Evolutionary conservation across 2,329 filamentous ascomycete genomes (phyloP).

Genomic region (Metarhizium brunneum): DNA sequence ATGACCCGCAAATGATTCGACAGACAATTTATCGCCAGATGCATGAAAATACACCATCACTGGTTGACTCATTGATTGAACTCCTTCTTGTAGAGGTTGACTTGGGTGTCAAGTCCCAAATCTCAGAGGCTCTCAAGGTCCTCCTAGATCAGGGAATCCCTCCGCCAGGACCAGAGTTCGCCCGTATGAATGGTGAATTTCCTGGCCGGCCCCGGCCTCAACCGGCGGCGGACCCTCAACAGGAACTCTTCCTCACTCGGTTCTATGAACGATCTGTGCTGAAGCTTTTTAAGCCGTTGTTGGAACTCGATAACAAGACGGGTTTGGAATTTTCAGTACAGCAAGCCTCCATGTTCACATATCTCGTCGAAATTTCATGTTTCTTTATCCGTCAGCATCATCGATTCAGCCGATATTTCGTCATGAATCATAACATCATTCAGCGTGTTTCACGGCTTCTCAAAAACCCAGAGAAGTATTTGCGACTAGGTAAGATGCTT

Average conservation of each 20-base stretch:
- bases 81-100: constrained; percentile 85
- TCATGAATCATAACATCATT: constrained; percentile 69
- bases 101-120: constrained; percentile 87
- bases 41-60: constrained; percentile 71
- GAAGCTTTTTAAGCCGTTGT: constrained; percentile 78
- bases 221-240: constrained; percentile 55
- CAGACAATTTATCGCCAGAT: constrained; percentile 89
- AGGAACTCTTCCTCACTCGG: constrained; percentile 74
- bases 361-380: constrained; percentile 85
- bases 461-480: constrained; percentile 75
- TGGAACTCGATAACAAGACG: constrained; percentile 62
- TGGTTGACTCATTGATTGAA: constrained; percentile 90
- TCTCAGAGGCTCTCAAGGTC: constrained; percentile 91
- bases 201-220: constrained; percentile 50
- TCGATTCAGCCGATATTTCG: constrained; percentile 78
- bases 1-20: constrained; percentile 90
- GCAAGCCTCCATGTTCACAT: constrained; percentile 82
- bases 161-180: constrained; percentile 41
- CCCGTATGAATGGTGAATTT: constrained; percentile 60
- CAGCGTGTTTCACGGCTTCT: constrained; percentile 76
- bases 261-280: constrained; percentile 86
- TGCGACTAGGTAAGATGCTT: constrained; percentile 65
- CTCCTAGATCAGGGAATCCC: constrained; percentile 64
- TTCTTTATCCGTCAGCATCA: constrained; percentile 90
- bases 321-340: constrained; percentile 68